Conservation (phyloP, 805 yeast species). For the Monosporozyma solicola region DNA sequence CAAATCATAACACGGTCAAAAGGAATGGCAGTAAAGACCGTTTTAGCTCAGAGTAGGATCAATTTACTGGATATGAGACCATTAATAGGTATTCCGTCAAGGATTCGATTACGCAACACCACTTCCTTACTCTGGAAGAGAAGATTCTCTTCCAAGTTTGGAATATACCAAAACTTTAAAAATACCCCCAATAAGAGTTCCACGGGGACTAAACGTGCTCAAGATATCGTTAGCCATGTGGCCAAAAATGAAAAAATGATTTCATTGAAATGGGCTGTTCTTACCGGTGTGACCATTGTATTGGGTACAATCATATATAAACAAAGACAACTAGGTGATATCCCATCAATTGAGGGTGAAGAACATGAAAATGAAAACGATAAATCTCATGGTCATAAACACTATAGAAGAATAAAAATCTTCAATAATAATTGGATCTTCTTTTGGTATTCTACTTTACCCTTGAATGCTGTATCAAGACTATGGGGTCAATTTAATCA, state of each 20-base stretch:
- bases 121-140: constrained; percentile 20
- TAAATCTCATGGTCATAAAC: constrained; percentile 10
- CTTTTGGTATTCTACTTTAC: constrained; percentile 81
- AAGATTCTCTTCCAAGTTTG: constrained; percentile 9
- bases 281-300: constrained; percentile 25
- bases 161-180: neutral
- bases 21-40: constrained; percentile 12
- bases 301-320: constrained; percentile 19
- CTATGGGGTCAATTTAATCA: constrained; percentile 91
- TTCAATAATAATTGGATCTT: constrained; percentile 64
- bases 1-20: neutral
- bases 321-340: constrained; percentile 20
- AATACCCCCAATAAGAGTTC: constrained; percentile 1
- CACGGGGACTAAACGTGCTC: neutral
- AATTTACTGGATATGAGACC: constrained; percentile 9
- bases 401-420: constrained; percentile 27
- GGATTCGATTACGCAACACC: constrained; percentile 19
- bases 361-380: constrained; percentile 11
- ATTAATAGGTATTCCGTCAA: constrained; percentile 11
- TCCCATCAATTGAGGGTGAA: constrained; percentile 9
- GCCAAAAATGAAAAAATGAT: neutral
- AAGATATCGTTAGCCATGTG: neutral
- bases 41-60: constrained; percentile 14
- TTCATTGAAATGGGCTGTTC: constrained; percentile 22
- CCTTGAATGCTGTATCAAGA: constrained; percentile 83